Evolutionary conservation across 78 protist genomes (phyloP).

Genomic region (Dictyostelium capitatum): DNA sequence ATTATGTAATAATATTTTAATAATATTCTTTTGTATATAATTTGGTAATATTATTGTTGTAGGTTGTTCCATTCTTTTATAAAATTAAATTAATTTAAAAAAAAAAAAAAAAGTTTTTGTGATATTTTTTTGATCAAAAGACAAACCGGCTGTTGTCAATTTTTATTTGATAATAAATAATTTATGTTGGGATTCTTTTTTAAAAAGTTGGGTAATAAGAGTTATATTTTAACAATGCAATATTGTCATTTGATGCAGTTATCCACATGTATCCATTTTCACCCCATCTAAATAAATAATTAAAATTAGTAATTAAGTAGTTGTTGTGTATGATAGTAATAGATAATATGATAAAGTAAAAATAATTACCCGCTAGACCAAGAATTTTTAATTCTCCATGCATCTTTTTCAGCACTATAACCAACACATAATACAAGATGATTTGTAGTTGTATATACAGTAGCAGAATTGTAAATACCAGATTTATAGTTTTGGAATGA

Average conservation of each 20-base stretch:
- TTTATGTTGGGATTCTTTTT: neutral
- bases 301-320: neutral
- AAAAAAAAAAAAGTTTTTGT: too few species aligned
- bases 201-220: neutral
- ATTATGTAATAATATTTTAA: too few species aligned
- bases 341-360: too few species aligned
- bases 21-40: too few species aligned
- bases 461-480: neutral
- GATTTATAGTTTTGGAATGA: neutral
- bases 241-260: neutral
- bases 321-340: too few species aligned
- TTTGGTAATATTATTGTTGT: too few species aligned
- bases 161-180: neutral
- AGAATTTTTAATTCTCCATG: constrained; percentile 24
- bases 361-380: neutral
- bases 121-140: too few species aligned
- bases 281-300: neutral
- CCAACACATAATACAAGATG: constrained; percentile 35
- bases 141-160: too few species aligned
- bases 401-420: neutral
- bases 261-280: neutral
- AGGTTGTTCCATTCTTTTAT: too few species aligned
- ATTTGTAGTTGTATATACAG: neutral
- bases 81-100: too few species aligned
- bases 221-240: neutral